Evolutionary conservation across 768 basidiomycete species (phyloP).

Genomic region (Terana coerulea): DNA sequence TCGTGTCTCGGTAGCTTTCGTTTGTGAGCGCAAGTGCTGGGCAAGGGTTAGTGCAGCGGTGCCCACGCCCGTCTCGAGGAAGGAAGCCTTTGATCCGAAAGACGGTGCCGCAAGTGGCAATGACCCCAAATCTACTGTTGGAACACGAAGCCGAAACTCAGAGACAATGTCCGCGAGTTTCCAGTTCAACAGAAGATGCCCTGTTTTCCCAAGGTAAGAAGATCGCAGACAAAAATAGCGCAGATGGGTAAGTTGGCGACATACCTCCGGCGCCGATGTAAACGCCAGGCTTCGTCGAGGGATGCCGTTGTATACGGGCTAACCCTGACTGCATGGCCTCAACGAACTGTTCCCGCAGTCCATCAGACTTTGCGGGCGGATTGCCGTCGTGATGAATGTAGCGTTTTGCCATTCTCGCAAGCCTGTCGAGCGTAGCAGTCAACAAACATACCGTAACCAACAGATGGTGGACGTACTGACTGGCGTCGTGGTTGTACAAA

Average conservation of each 20-base stretch:
- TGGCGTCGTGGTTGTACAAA: too few species aligned
- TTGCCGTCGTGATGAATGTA: too few species aligned
- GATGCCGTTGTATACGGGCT: constrained; percentile 21
- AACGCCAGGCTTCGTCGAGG: constrained; percentile 12
- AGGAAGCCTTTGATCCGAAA: constrained; percentile 17
- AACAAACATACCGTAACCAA: too few species aligned
- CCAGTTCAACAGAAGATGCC: constrained; percentile 22
- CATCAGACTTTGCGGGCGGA: too few species aligned
- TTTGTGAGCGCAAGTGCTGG: constrained; percentile 14
- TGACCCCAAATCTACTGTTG: not conserved
- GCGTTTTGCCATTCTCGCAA: too few species aligned
- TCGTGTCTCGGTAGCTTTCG: not conserved
- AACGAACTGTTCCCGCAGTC: constrained; percentile 11
- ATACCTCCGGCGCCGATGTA: constrained; percentile 22
- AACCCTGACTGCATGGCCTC: constrained; percentile 18
- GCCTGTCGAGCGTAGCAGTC: too few species aligned
- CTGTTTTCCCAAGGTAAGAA: constrained; percentile 3
- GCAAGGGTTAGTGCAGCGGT: constrained; percentile 25
- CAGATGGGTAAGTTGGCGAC: not conserved
- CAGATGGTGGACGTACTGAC: too few species aligned
- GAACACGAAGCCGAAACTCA: not conserved
- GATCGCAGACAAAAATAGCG: not conserved
- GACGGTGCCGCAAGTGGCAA: not conserved
- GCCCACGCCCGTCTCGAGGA: constrained; percentile 28
- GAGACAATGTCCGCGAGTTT: constrained; percentile 9